A percentile compares a stretch with the other conserved stretches of the same genome.
Evolutionary conservation across 2,329 filamentous ascomycete genomes (phyloP).

Genomic region (Nigrospora sphaerica): DNA sequence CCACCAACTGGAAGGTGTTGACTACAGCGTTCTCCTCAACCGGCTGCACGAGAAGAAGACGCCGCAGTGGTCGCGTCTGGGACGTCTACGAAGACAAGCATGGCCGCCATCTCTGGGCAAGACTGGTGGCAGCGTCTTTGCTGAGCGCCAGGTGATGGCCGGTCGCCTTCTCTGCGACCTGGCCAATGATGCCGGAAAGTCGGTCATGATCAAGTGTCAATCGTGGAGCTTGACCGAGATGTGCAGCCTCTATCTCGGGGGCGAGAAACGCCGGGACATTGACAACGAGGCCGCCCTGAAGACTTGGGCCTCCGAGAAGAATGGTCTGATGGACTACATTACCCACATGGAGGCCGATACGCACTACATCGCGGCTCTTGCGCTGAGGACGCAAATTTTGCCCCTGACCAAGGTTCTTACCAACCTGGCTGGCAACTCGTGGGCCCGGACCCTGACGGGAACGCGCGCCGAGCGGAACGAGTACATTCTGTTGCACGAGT

Average conservation of each 20-base stretch:
- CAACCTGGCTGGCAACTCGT: slow-evolving; percentile 95
- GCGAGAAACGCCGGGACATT: slow-evolving; percentile 67
- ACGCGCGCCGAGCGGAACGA: slow-evolving; percentile 97
- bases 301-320: slow-evolving; percentile 76
- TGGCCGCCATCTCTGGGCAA: slow-evolving; percentile 88
- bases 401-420: slow-evolving; percentile 92
- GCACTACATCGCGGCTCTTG: slow-evolving; percentile 88
- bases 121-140: slow-evolving; percentile 83
- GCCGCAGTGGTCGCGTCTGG: slow-evolving; percentile 89
- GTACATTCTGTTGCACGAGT: slow-evolving; percentile 97
- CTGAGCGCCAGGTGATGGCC: slow-evolving; percentile 81
- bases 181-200: slow-evolving; percentile 94
- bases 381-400: slow-evolving; percentile 82
- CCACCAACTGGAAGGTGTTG: slow-evolving; percentile 93
- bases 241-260: slow-evolving; percentile 81
- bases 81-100: slow-evolving; percentile 70
- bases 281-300: slow-evolving; percentile 84
- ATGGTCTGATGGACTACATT: slow-evolving; percentile 87
- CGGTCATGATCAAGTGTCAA: slow-evolving; percentile 92
- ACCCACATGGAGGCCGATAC: slow-evolving; percentile 93
- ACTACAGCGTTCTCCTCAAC: slow-evolving; percentile 85
- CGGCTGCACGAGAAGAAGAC: slow-evolving; percentile 86
- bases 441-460: slow-evolving; percentile 91
- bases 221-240: slow-evolving; percentile 98
- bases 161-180: slow-evolving; percentile 89